These are phyloP conservation scores for Emmonsiellopsis sp. DNA, from an alignment of 2,329 filamentous ascomycete genomes.

Conservation along the genomic window DNA sequence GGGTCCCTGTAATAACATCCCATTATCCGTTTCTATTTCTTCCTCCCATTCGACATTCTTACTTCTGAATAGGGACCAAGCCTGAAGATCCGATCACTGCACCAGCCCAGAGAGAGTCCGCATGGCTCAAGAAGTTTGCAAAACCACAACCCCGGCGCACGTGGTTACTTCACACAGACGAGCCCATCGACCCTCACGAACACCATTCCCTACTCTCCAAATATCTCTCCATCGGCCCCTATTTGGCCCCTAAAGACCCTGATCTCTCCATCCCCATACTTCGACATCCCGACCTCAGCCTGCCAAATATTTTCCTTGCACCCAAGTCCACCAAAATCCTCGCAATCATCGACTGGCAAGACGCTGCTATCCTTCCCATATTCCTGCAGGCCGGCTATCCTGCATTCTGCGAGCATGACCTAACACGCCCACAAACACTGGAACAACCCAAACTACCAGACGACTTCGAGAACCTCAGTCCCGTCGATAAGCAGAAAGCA, in stretches of 20 bases:
- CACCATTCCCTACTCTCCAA: conserved; percentile 18
- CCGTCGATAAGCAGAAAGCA: conserved; percentile 1
- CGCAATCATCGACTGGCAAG: conserved; percentile 22
- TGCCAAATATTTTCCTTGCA: conserved; percentile 18
- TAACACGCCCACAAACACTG: conserved; percentile 5
- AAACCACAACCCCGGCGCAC: conserved; percentile 19
- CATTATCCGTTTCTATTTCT: not conserved
- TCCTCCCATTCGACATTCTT: not conserved
- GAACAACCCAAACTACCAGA: conserved; percentile 3
- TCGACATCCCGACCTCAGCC: conserved; percentile 21
- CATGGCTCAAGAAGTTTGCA: conserved; percentile 14
- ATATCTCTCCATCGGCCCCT: conserved; percentile 17
- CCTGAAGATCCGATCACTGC: conserved; percentile 17
- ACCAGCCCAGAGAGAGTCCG: conserved; percentile 19
- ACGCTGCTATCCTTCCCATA: conserved; percentile 17
- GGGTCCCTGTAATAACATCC: conserved; percentile 16
- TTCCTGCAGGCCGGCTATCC: conserved; percentile 19
- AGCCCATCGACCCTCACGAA: conserved; percentile 17
- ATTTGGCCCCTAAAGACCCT: conserved; percentile 9
- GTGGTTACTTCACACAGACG: conserved; percentile 19
- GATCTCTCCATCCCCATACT: conserved; percentile 14
- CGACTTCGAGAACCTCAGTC: conserved; percentile 2
- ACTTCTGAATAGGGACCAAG: conserved; percentile 3
- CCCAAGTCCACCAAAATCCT: conserved; percentile 18
- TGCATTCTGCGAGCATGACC: conserved; percentile 20